These are phyloP conservation scores for Pestalotiopsis sp. DNA, from an alignment of 2,329 filamentous ascomycete genomes.

Conservation along the genomic window DNA sequence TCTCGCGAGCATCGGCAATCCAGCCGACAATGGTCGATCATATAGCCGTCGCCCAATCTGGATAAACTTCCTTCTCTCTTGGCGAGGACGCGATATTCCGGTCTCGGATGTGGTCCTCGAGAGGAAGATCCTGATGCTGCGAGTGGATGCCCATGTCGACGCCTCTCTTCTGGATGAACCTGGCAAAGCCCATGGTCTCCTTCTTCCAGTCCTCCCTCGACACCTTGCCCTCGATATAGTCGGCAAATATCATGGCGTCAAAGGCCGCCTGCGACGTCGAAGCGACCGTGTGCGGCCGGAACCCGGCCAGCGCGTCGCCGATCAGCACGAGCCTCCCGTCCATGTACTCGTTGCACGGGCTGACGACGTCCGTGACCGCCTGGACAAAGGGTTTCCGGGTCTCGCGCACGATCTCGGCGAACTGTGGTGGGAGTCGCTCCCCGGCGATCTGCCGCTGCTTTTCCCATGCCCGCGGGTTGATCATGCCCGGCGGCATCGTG, in stretches of 20 bases:
- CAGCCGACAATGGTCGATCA: neutral
- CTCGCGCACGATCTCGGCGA: slow-evolving; percentile 42
- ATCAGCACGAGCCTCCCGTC: slow-evolving; percentile 42
- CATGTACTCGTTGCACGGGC: slow-evolving; percentile 35
- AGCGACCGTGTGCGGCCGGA: slow-evolving; percentile 44
- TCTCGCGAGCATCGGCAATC: neutral
- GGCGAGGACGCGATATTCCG: slow-evolving; percentile 36
- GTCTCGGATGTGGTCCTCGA: slow-evolving; percentile 36
- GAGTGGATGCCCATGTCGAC: slow-evolving; percentile 38
- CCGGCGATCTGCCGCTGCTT: slow-evolving; percentile 34
- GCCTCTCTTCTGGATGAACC: slow-evolving; percentile 35
- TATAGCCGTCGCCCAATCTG: slow-evolving; percentile 30
- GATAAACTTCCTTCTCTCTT: slow-evolving; percentile 33
- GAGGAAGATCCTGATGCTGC: slow-evolving; percentile 32
- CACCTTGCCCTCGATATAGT: slow-evolving; percentile 34
- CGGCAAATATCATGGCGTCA: slow-evolving; percentile 37
- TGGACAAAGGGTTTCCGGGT: slow-evolving; percentile 44
- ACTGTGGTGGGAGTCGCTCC: slow-evolving; percentile 38
- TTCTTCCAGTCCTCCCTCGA: slow-evolving; percentile 34
- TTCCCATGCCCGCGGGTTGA: slow-evolving; percentile 34
- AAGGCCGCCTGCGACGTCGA: slow-evolving; percentile 43
- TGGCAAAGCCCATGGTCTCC: slow-evolving; percentile 36
- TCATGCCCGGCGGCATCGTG: slow-evolving; percentile 40
- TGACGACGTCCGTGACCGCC: slow-evolving; percentile 41
- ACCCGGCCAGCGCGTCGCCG: slow-evolving; percentile 47